phyloP scores from a whole-genome alignment of 139 green algal species.

The Mychonastes homosphaera region DNA sequence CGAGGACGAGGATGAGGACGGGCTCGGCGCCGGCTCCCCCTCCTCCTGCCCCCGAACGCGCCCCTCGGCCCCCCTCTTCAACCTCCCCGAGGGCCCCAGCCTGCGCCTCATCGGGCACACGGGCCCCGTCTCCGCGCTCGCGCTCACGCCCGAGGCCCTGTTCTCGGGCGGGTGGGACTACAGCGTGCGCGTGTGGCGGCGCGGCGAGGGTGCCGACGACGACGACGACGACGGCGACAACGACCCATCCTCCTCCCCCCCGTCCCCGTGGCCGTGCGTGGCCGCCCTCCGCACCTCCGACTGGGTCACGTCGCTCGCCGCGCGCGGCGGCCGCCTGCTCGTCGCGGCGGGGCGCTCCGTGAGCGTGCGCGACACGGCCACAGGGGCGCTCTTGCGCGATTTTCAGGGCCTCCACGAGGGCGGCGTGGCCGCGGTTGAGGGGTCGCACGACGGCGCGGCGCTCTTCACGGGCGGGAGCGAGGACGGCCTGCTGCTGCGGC shows the following conservation, averaged over 20 bases:
- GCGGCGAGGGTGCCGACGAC: background rate
- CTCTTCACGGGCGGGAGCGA: conserved; percentile 36
- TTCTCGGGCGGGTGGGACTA: conserved; percentile 28
- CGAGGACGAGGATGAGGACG: background rate
- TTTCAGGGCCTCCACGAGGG: conserved; percentile 33
- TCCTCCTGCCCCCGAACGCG: background rate
- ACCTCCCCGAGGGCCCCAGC: conserved; percentile 18
- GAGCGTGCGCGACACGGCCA: conserved; percentile 26
- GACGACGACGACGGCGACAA: background rate
- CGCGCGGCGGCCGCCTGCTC: conserved; percentile 25
- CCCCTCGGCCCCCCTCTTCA: conserved; percentile 23
- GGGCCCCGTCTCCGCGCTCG: conserved; percentile 45
- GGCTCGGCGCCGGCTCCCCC: background rate
- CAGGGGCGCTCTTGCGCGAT: conserved; percentile 14
- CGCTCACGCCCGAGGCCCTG: conserved; percentile 22
- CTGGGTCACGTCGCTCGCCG: conserved; percentile 46
- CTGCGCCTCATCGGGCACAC: conserved; percentile 40
- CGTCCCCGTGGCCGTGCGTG: background rate
- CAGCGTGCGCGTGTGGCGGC: conserved; percentile 38
- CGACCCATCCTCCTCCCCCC: background rate
- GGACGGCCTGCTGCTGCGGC: conserved; percentile 38
- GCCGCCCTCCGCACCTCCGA: conserved; percentile 42
- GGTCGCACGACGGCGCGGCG: conserved; percentile 29
- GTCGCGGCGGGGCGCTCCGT: conserved; percentile 31
- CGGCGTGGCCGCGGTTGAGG: conserved; percentile 35